Percentiles rank a stretch among this genome's conserved stretches.
These are phyloP conservation scores for Puccinia horiana DNA, from an alignment of 1,284 basidiomycete genomes.

Conservation along the genomic window DNA sequence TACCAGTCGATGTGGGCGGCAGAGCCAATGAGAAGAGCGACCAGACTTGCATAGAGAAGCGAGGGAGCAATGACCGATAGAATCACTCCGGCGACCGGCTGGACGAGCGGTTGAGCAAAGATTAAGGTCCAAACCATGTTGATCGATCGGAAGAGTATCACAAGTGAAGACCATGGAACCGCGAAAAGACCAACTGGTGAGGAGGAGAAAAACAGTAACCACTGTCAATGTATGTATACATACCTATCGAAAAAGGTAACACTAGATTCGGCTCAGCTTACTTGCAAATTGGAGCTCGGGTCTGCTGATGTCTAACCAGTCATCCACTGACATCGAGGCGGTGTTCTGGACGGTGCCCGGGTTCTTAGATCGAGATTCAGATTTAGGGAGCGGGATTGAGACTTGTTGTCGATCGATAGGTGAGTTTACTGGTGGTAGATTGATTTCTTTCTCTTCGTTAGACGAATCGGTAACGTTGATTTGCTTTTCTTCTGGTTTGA, in stretches of 20 bases:
- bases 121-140: slow-evolving; percentile 27
- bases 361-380: neutral
- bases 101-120: slow-evolving; percentile 18
- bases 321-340: neutral
- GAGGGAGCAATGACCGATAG: slow-evolving; percentile 23
- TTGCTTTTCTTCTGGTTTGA: neutral
- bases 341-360: neutral
- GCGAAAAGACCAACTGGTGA: slow-evolving; percentile 25
- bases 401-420: neutral
- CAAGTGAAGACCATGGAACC: slow-evolving; percentile 25
- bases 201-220: neutral
- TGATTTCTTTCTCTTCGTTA: neutral
- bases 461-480: neutral
- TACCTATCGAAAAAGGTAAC: neutral
- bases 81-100: slow-evolving; percentile 14
- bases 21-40: slow-evolving; percentile 21
- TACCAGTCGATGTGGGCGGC: neutral
- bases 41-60: slow-evolving; percentile 24
- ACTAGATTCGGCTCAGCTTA: neutral
- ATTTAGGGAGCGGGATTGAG: neutral
- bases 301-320: slow-evolving; percentile 4
- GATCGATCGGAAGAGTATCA: slow-evolving; percentile 6
- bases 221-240: neutral
- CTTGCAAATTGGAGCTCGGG: slow-evolving; percentile 10
- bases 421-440: neutral